Evolutionary conservation across 1,139 yeast species (phyloP).

Genomic region (Geotrichum citri-aurantii): DNA sequence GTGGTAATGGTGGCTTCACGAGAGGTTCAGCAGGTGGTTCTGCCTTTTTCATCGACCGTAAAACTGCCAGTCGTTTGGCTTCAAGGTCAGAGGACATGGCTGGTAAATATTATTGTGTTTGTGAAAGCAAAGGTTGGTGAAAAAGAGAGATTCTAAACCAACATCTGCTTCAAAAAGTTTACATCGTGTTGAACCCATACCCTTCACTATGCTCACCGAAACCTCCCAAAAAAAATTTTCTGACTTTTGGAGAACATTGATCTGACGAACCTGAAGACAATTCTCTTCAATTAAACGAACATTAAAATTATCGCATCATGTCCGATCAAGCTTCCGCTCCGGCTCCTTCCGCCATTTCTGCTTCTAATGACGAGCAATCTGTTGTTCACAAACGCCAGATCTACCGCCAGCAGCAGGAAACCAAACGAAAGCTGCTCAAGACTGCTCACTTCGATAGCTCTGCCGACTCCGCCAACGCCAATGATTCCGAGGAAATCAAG

Average conservation of each 20-base stretch:
- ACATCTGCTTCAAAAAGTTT: neutral
- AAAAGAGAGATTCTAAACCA: neutral
- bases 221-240: neutral
- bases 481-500: conserved; percentile 26
- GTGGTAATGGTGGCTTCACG: neutral
- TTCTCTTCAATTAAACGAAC: neutral
- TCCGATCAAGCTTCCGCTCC: neutral
- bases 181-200: neutral
- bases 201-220: neutral
- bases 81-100: conserved; percentile 9
- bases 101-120: neutral
- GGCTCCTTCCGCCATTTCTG: neutral
- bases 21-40: neutral
- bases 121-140: neutral
- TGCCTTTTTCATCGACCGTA: conserved; percentile 9
- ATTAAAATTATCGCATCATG: neutral
- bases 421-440: conserved; percentile 35
- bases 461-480: conserved; percentile 25
- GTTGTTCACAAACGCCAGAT: conserved; percentile 32
- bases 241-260: neutral
- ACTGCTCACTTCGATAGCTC: conserved; percentile 32
- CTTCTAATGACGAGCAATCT: conserved; percentile 1
- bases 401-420: conserved; percentile 40
- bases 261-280: neutral
- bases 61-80: conserved; percentile 16